These are phyloP conservation scores for Tripterygium wilfordii DNA, from an alignment of 177 flowering plant genomes.

Conservation along the genomic window DNA sequence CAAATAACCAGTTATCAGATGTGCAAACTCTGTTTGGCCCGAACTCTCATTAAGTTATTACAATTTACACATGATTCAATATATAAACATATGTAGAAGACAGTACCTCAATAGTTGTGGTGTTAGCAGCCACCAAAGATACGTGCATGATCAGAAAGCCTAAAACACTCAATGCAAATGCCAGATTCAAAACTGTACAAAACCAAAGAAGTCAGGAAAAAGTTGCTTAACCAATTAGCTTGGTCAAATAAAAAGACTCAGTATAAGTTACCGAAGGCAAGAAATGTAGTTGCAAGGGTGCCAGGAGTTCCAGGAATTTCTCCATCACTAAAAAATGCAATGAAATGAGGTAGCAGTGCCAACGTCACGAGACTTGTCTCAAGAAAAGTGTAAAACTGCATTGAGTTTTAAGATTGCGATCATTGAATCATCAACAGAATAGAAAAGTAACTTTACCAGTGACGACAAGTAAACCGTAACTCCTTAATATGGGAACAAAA, in stretches of 20 bases:
- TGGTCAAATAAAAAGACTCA: not conserved
- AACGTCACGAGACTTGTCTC: constrained; percentile 88
- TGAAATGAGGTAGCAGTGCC: constrained; percentile 77
- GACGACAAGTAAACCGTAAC: not conserved
- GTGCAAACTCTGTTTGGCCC: too few species aligned
- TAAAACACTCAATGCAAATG: constrained; percentile 90
- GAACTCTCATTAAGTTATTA: not conserved
- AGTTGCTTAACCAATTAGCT: not conserved
- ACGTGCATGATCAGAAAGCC: constrained; percentile 98
- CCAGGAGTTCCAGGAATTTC: constrained; percentile 95
- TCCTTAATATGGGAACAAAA: too few species aligned
- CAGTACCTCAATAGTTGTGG: constrained; percentile 95
- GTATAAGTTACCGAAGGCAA: constrained; percentile 73
- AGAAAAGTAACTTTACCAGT: not conserved
- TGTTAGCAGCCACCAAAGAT: constrained; percentile 78
- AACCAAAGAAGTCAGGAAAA: not conserved
- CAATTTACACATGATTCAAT: not conserved
- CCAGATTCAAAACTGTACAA: constrained; percentile 75
- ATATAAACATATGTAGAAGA: not conserved
- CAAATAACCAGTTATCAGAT: too few species aligned
- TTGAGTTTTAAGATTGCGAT: constrained; percentile 5
- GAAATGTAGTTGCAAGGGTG: constrained; percentile 92
- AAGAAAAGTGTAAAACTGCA: constrained; percentile 96
- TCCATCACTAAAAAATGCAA: constrained; percentile 90
- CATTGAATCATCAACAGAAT: not conserved